Base-by-base conservation (phyloP, 1,139 yeast genomes). In the Pichia sp. region DNA sequence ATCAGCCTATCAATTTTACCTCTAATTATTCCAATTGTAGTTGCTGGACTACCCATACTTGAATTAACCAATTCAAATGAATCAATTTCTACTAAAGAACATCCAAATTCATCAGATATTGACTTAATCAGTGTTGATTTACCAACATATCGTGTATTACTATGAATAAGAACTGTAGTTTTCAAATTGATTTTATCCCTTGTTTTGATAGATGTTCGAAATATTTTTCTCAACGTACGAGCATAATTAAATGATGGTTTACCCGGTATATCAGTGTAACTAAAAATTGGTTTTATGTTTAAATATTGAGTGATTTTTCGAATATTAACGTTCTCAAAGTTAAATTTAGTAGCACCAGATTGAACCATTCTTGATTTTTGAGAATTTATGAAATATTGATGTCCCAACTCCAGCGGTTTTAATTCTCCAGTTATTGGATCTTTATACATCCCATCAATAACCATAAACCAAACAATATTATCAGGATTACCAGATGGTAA, bases 391-490 rank as follows among this genome's bases (percentile, higher is more conserved):
- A 83, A 64, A 58, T 71, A 84, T 59, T 84, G 89, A 1, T 54
- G 52, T 7, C 63, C 66, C 1, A 57, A 52, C 3, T 67, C 65
- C 0, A 73, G 68, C 1, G 64, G 65, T 0, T 63, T 60, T 3
- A 66, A 65, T 30, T 59, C 61, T 2, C 45, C 53, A 10, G 41
- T 44, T 14, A 60, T 58, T 5, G 66, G 71, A 0, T 77, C 76
- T 25, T 70, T 66, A 27, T 73, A 71, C 11, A 79, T 73, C 5
- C 83, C 76, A 6, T 70, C 70, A 0, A 74, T 68, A 8, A 79
- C 71, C 59, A 80, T 80, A 67, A 90, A 91, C 97, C 97, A 93
- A 0, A 93, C 96, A 16, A 91, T 79, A 0, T 81, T 75, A 63
- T 90, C 90, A 0, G 88, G 83, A 43, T 74, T 77, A 0, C 89